Evolutionary conservation across 1,284 basidiomycete genomes (phyloP).

Genomic region (Abortiporus biennis): DNA sequence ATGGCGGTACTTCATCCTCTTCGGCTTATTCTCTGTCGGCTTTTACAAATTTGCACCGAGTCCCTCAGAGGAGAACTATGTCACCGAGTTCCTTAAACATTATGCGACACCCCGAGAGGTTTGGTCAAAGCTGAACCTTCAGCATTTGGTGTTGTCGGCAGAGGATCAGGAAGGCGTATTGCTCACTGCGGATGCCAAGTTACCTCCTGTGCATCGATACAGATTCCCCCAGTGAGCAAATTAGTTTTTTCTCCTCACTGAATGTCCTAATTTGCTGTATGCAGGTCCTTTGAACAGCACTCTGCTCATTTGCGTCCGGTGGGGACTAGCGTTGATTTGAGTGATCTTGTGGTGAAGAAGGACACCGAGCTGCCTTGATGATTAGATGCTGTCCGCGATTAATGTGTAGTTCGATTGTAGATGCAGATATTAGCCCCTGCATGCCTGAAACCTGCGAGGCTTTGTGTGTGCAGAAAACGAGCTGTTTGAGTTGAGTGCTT

Average conservation of each 20-base stretch:
- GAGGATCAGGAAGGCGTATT: slow-evolving; percentile 37
- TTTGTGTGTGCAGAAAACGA: too few species aligned
- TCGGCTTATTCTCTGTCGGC: slow-evolving; percentile 38
- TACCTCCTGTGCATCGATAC: slow-evolving; percentile 50
- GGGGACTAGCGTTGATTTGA: slow-evolving; percentile 38
- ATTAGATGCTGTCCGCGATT: too few species aligned
- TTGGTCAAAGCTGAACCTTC: slow-evolving; percentile 48
- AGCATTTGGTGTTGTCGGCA: slow-evolving; percentile 47
- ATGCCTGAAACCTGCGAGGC: too few species aligned
- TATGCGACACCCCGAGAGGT: slow-evolving; percentile 42
- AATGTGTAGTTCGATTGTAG: too few species aligned
- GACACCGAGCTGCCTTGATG: too few species aligned
- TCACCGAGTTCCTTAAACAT: slow-evolving; percentile 58
- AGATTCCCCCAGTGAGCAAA: slow-evolving; percentile 63
- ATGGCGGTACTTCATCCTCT: slow-evolving; percentile 54
- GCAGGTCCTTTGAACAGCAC: slow-evolving; percentile 40
- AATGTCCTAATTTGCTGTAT: background rate
- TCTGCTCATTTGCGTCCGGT: slow-evolving; percentile 47
- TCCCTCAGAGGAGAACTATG: slow-evolving; percentile 47
- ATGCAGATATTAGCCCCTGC: too few species aligned
- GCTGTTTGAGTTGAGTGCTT: too few species aligned
- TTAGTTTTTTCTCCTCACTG: background rate
- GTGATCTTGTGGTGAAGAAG: slow-evolving; percentile 39
- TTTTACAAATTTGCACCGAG: slow-evolving; percentile 65
- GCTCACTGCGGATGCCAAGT: slow-evolving; percentile 43